Conservation (phyloP, 331 rosid species). For the Malus hybrid region DNA sequence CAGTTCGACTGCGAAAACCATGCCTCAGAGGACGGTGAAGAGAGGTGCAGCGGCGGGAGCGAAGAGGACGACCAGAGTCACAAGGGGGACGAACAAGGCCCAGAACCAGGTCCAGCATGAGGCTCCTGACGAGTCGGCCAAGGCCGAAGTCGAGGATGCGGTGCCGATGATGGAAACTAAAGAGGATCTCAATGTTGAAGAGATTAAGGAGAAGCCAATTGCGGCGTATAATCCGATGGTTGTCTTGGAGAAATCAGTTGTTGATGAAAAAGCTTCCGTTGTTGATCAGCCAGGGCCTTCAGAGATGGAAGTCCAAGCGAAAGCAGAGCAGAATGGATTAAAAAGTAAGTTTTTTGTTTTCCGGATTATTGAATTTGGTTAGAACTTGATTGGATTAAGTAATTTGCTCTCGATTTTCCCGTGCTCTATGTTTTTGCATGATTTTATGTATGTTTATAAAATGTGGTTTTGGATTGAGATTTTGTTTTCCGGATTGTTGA, state of each 20-base stretch:
- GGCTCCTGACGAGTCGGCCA: slow-evolving; percentile 25
- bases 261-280: slow-evolving; percentile 30
- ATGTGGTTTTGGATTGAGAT: neutral
- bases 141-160: slow-evolving; percentile 24
- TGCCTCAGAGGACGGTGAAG: slow-evolving; percentile 84
- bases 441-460: neutral
- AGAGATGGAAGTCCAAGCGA: slow-evolving; percentile 6
- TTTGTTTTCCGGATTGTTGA: neutral
- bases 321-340: slow-evolving; percentile 20
- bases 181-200: slow-evolving; percentile 37
- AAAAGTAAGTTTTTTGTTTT: slow-evolving; percentile 49
- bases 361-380: neutral
- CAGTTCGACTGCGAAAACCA: slow-evolving; percentile 17
- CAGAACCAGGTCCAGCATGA: slow-evolving; percentile 45
- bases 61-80: slow-evolving; percentile 48
- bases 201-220: slow-evolving; percentile 21
- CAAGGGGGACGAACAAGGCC: slow-evolving; percentile 50
- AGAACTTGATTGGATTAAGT: neutral
- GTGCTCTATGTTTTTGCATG: neutral
- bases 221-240: slow-evolving; percentile 18
- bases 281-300: neutral
- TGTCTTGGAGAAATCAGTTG: neutral
- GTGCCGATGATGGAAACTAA: slow-evolving; percentile 19
- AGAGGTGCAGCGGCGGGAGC: slow-evolving; percentile 48
- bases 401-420: neutral